Evolutionary conservation across 1,139 yeast species (phyloP), one percentile per base, ranked within the genome.

Genomic region (Diutina rugosa): DNA sequence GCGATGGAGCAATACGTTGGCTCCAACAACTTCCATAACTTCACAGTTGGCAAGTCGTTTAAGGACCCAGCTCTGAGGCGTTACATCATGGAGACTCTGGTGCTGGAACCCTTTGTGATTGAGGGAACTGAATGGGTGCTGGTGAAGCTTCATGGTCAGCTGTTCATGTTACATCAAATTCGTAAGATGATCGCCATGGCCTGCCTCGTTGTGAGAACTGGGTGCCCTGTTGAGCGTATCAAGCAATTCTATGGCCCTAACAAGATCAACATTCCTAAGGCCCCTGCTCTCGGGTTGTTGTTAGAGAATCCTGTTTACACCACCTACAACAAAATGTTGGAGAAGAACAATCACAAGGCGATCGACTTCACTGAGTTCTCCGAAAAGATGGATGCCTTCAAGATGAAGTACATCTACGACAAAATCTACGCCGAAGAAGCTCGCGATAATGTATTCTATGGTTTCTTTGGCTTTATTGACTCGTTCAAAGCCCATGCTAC

Each of bases 121-220:
- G 88, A 91, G 64, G 90, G 89, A 56, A 90, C 97, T 6, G 98
- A 93, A 67, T 93, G 99, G 99, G 80, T 90, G 5, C 88, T 97
- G 1, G 85, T 95, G 65, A 93, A 93, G 71, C 89, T 93, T 60
- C 99, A 93, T 67, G 99, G 99, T 3, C 99, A 93, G 71, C 90
- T 97, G 8, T 93, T 93, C 69, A 95, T 95, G 99, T 77, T 93
- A 60, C 99, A 93, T 70, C 99, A 93, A 76, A 93, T 93, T 65
- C 83, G 99, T 68, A 93, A 93, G 69, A 93, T 93, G 99, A 90
- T 95, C 59, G 95, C 97, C 32, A 87, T 93, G 96, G 96, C 96
- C 1, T 82, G 91, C 0, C 76, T 93, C 57, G 82, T 88, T 18
- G 83, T 91, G 38, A 81, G 99, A 65, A 85, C 95, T 26, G 93